phyloP scores from a whole-genome alignment of 352 stramenopile species.

The Globisporangium viniferum region DNA sequence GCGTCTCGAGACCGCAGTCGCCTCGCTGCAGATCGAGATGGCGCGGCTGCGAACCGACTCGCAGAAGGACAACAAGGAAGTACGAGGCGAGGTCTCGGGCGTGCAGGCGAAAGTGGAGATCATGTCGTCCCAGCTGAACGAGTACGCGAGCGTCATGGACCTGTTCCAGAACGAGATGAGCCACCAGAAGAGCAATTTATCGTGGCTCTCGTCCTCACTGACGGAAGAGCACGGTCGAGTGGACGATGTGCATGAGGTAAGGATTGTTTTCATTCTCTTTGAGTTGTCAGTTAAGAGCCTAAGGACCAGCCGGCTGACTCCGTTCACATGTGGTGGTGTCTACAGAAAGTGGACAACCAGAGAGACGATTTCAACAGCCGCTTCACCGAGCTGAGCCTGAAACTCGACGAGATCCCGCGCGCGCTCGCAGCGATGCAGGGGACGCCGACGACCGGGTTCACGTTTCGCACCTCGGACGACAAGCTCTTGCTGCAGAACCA shows the following conservation, averaged over 20 bases:
- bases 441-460: constrained; percentile 29
- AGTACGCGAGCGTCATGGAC: constrained; percentile 59
- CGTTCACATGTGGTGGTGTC: neutral
- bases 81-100: constrained; percentile 42
- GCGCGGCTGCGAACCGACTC: constrained; percentile 35
- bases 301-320: neutral
- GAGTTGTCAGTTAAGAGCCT: neutral
- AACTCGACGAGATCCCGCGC: constrained; percentile 57
- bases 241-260: constrained; percentile 46
- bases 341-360: constrained; percentile 70
- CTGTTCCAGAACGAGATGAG: constrained; percentile 67
- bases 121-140: constrained; percentile 52
- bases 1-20: constrained; percentile 40
- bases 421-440: constrained; percentile 47
- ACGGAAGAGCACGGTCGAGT: constrained; percentile 47
- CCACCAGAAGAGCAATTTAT: constrained; percentile 41
- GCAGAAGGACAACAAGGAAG: constrained; percentile 34
- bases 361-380: constrained; percentile 58
- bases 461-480: constrained; percentile 44
- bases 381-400: constrained; percentile 57
- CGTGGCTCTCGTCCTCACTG: constrained; percentile 43
- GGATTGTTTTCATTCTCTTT: neutral
- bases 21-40: constrained; percentile 43
- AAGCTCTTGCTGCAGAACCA: constrained; percentile 62
- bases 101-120: constrained; percentile 42